Percentiles rank a stretch among this genome's conserved stretches.
phyloP scores from a whole-genome alignment of 2,329 filamentous ascomycete genomes.

The Lecanicillium sp. region DNA sequence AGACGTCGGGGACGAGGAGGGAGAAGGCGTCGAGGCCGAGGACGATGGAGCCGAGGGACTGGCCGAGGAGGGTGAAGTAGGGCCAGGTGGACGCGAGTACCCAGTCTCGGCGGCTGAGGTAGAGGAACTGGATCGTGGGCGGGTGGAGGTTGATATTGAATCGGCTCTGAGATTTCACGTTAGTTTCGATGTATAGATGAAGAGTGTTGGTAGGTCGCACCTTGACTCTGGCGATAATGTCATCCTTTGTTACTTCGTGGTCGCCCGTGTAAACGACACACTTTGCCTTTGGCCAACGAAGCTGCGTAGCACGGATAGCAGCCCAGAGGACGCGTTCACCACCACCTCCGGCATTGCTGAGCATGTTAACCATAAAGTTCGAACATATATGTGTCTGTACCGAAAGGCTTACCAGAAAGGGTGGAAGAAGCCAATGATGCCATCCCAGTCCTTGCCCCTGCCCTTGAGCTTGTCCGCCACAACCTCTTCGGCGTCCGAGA shows the following conservation, averaged over 20 bases:
- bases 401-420: slow-evolving; percentile 90
- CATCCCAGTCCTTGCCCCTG: slow-evolving; percentile 61
- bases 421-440: slow-evolving; percentile 93
- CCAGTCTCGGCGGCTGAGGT: slow-evolving; percentile 80
- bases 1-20: slow-evolving; percentile 87
- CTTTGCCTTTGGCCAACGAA: slow-evolving; percentile 79
- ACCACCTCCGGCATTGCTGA: slow-evolving; percentile 90
- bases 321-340: slow-evolving; percentile 96
- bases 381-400: slow-evolving; percentile 14
- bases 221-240: slow-evolving; percentile 72
- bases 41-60: slow-evolving; percentile 81
- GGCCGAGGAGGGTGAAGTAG: slow-evolving; percentile 87
- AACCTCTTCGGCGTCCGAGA: slow-evolving; percentile 45
- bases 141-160: slow-evolving; percentile 90
- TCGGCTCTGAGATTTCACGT: slow-evolving; percentile 52
- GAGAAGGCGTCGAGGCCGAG: slow-evolving; percentile 89
- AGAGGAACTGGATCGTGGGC: slow-evolving; percentile 79
- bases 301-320: slow-evolving; percentile 84
- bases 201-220: slow-evolving; percentile 33
- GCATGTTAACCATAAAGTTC: slow-evolving; percentile 1
- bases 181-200: slow-evolving; percentile 11
- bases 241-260: slow-evolving; percentile 74
- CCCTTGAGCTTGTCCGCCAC: slow-evolving; percentile 28
- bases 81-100: slow-evolving; percentile 86
- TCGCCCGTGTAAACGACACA: slow-evolving; percentile 95